These are phyloP conservation scores for Platanthera guangdongensis DNA, from an alignment of 106 monocot genomes.

Conservation along the genomic window DNA sequence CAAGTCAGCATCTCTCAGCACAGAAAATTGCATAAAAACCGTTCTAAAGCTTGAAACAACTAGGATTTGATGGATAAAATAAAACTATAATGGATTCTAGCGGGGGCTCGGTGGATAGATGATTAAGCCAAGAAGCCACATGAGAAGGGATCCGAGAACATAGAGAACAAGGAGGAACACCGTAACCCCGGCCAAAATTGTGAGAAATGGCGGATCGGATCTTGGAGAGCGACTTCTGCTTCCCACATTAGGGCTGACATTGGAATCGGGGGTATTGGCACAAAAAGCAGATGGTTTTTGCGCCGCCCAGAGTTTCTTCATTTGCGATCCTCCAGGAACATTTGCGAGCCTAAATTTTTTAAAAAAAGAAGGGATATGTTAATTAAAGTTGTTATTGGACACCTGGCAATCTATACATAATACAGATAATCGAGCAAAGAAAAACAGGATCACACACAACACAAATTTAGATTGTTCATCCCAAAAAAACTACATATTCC, in stretches of 20 bases:
- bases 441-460: too few species aligned
- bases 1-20: too few species aligned
- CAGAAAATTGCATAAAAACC: too few species aligned
- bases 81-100: background rate
- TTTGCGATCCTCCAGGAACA: background rate
- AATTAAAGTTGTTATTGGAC: background rate
- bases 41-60: too few species aligned
- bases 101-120: conserved; percentile 26
- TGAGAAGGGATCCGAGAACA: conserved; percentile 29
- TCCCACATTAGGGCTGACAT: conserved; percentile 8
- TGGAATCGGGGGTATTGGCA: conserved; percentile 8
- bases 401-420: too few species aligned
- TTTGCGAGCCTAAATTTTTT: background rate
- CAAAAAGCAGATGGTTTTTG: conserved; percentile 14
- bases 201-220: conserved; percentile 48
- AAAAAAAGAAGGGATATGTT: background rate
- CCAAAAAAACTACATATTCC: too few species aligned
- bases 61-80: too few species aligned
- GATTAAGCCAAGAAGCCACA: conserved; percentile 59
- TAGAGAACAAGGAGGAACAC: conserved; percentile 64
- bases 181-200: conserved; percentile 48
- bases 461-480: too few species aligned
- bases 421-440: too few species aligned
- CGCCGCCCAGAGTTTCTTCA: background rate
- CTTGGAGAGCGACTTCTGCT: background rate